Percentiles rank a stretch among this genome's conserved stretches.
Conservation (phyloP, 2,329 filamentous ascomycete genomes). For the Xylariaceae sp. region DNA sequence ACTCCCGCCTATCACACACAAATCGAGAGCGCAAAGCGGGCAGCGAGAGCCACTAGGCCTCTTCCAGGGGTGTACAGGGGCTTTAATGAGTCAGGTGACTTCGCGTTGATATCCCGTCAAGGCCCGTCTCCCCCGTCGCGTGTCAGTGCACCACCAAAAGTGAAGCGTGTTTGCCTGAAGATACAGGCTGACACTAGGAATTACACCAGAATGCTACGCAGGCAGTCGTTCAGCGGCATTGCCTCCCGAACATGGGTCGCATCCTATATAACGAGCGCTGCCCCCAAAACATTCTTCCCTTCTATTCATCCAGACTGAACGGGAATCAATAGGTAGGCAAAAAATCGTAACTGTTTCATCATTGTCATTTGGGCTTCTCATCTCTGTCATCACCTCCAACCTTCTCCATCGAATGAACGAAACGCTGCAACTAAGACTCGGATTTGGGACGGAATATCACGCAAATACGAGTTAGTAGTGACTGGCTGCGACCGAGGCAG, state of each 20-base stretch:
- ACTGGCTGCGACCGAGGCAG: conserved; percentile 13
- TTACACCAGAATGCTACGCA: conserved; percentile 8
- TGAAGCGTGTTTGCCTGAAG: conserved; percentile 32
- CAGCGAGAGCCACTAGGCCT: conserved; percentile 18
- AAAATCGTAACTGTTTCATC: conserved; percentile 22
- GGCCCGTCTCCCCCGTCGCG: conserved; percentile 27
- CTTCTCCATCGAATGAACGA: conserved; percentile 15
- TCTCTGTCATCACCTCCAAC: conserved; percentile 8
- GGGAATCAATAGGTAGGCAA: conserved; percentile 25
- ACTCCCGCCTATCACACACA: conserved; percentile 17
- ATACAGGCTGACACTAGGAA: conserved; percentile 10
- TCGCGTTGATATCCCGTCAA: conserved; percentile 26
- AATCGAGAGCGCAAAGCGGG: conserved; percentile 12
- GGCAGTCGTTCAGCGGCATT: conserved; percentile 15
- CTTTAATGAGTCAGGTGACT: conserved; percentile 28
- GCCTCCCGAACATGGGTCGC: conserved; percentile 16
- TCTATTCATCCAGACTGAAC: conserved; percentile 19
- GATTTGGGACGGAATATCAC: conserved; percentile 2
- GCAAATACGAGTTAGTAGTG: background rate
- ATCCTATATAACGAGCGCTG: conserved; percentile 19
- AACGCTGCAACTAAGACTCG: background rate
- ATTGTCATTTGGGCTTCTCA: conserved; percentile 6
- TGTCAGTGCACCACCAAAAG: conserved; percentile 22
- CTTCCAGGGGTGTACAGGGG: conserved; percentile 11
- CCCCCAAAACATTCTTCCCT: conserved; percentile 18